Base-by-base conservation (phyloP, 2,329 filamentous ascomycete genomes). In the Botryotinia narcissicola region DNA sequence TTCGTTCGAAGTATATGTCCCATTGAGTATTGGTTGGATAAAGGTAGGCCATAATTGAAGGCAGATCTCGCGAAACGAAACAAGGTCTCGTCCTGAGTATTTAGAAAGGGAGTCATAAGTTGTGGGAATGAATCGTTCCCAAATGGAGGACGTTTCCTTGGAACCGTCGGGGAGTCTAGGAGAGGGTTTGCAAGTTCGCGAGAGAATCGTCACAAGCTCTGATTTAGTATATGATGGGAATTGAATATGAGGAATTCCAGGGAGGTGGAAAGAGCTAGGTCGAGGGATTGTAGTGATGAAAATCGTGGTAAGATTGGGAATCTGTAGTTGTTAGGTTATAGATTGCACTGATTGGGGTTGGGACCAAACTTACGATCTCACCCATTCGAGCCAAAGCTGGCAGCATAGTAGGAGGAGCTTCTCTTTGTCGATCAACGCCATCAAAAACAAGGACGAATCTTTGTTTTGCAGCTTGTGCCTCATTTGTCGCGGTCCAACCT, bases 21-120 rank as follows among this genome's bases (percentile, higher is more conserved):
- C 92, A 1, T 90, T 88, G 1, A 91, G 83, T 37, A 98, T 88
- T 0, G 95, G 95, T 10, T 89, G 87, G 0, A 93, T 91, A 82
- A 99, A 98, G 6, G 90, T 88, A 18, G 91, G 90, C 96, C 96
- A 99, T 32, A 98, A 87, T 61, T 90, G 88, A 67, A 88, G 83
- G 79, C 92, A 94, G 68, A 92, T 89, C 51, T 88, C 87, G 5
- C 85, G 86, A 77, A 97, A 94, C 18, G 89, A 88, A 1, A 92
- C 87, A 22, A 98, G 86, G 54, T 95, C 94, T 68, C 94, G 90
- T 0, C 92, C 92, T 4, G 94, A 94, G 64, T 93, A 90, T 76
- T 92, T 93, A 67, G 92, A 90, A 20, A 98, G 86, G 1, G 95
- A 90, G 80, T 99, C 96, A 86, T 97, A 96, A 22, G 97, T 90